Percentiles rank a stretch among this genome's conserved stretches.
phyloP scores from a whole-genome alignment of 805 yeast genomes.

The Saccharomyces kudriavzevii region DNA sequence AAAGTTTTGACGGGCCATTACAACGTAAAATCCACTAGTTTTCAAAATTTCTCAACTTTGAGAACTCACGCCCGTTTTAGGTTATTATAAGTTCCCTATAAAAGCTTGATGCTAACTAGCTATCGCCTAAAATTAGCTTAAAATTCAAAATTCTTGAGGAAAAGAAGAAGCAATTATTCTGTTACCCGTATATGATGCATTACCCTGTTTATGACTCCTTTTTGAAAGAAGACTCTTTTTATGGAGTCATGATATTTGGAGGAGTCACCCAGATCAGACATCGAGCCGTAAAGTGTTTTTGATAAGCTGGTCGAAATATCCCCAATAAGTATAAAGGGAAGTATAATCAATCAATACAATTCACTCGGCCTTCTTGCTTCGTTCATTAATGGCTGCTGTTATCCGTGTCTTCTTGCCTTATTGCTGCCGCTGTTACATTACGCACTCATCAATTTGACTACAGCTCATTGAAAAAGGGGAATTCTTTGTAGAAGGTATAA shows the following conservation, averaged over 20 bases:
- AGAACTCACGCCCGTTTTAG: neutral
- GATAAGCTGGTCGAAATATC: neutral
- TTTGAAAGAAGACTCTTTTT: neutral
- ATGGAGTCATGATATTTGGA: neutral
- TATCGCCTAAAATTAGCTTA: neutral
- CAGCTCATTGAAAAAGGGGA: neutral
- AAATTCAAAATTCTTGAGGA: neutral
- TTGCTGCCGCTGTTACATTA: neutral
- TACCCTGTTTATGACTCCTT: neutral
- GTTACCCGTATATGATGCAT: neutral
- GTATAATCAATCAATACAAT: neutral
- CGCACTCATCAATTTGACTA: neutral
- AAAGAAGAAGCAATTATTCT: neutral
- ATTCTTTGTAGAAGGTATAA: neutral
- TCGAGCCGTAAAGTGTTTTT: neutral
- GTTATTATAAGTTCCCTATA: neutral
- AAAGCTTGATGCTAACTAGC: neutral
- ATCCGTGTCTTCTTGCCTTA: neutral
- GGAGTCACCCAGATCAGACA: neutral
- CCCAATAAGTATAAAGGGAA: neutral
- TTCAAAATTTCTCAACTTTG: neutral
- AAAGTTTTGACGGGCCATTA: conserved; percentile 84
- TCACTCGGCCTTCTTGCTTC: neutral
- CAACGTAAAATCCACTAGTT: no score
- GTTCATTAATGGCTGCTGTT: neutral